phyloP scores from a whole-genome alignment of 2,329 filamentous ascomycete genomes.

The Penicillium sp. region DNA sequence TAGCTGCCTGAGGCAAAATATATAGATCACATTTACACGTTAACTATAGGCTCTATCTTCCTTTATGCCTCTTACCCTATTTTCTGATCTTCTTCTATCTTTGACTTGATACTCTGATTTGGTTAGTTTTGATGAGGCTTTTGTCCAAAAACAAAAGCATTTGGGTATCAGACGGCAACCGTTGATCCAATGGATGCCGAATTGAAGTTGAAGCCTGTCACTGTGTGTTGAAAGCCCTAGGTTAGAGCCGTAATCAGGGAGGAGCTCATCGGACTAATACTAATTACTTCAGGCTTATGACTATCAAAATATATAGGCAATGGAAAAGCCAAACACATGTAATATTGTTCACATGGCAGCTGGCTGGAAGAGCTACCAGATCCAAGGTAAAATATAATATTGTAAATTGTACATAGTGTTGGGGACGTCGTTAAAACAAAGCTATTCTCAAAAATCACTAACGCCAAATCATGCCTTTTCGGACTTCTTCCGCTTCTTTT shows the following conservation, averaged over 20 bases:
- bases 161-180: background rate
- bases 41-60: background rate
- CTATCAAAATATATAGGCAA: background rate
- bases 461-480: constrained; percentile 33
- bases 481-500: constrained; percentile 42
- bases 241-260: background rate
- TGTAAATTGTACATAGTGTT: constrained; percentile 20
- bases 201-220: background rate
- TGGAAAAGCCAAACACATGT: background rate
- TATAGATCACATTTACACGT: background rate
- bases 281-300: background rate
- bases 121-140: background rate
- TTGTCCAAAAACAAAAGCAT: background rate
- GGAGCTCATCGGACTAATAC: background rate
- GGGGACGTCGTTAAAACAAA: constrained; percentile 21
- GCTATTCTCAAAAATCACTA: constrained; percentile 16
- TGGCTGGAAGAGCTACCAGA: background rate
- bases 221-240: too few species aligned
- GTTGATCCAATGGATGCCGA: background rate
- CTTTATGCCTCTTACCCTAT: background rate
- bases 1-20: background rate
- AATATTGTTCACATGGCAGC: background rate
- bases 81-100: background rate
- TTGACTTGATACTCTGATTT: background rate
- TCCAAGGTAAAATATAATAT: background rate